phyloP scores from a whole-genome alignment of 768 basidiomycete genomes.

The Mycena indigotica region DNA sequence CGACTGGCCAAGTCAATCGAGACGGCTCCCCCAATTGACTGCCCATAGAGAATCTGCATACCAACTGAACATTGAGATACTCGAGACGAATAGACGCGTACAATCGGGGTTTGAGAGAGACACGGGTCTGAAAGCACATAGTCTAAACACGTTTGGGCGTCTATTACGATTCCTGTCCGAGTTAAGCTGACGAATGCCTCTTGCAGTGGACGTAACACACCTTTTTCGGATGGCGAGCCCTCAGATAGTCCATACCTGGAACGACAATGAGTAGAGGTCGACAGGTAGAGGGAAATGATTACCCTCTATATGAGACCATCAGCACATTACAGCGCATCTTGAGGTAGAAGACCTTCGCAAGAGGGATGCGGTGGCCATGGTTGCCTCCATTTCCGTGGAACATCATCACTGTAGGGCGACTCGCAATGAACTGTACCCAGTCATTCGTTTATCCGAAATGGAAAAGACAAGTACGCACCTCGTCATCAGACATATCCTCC shows the following conservation, averaged over 20 bases:
- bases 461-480: slow-evolving; percentile 42
- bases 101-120: slow-evolving; percentile 68
- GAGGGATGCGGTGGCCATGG: slow-evolving; percentile 85
- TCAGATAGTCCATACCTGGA: slow-evolving; percentile 85
- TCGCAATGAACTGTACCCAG: slow-evolving; percentile 40
- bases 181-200: neutral
- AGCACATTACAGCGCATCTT: slow-evolving; percentile 91
- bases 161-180: slow-evolving; percentile 70
- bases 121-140: slow-evolving; percentile 65
- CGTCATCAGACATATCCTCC: slow-evolving; percentile 53
- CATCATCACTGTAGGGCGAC: slow-evolving; percentile 86
- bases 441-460: neutral
- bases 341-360: slow-evolving; percentile 79
- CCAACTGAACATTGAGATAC: neutral
- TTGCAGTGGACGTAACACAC: slow-evolving; percentile 34
- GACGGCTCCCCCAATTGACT: slow-evolving; percentile 91
- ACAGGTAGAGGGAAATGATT: slow-evolving; percentile 27
- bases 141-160: slow-evolving; percentile 83
- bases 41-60: slow-evolving; percentile 75
- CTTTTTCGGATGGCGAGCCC: slow-evolving; percentile 83
- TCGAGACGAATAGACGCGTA: slow-evolving; percentile 35
- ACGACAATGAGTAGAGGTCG: too few relatives aligned
- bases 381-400: slow-evolving; percentile 93
- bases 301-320: slow-evolving; percentile 94
- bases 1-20: slow-evolving; percentile 75